Evolutionary conservation across 257 asterid genomes (phyloP), one percentile per base, ranked within the genome.

Genomic region (Coffea eugenioides): DNA sequence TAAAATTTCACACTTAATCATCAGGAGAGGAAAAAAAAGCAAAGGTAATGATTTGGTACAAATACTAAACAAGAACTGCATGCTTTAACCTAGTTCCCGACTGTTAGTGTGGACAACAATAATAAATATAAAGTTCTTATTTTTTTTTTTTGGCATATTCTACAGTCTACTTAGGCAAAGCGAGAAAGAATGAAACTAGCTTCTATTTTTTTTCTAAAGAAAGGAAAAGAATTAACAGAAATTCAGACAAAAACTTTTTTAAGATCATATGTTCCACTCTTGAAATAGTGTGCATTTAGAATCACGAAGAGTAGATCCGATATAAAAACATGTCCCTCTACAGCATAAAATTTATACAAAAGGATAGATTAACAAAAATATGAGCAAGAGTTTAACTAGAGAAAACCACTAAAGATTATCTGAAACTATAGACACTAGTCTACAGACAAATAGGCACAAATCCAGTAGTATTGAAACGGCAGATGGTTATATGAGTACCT

Each of bases 261-360:
- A 72, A 95, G 90, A 86, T 95, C 97, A 87, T 93, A 93, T 3
- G 99, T 95, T 83, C 98, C 98, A 87, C 99, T 88, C 83, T 92
- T 93, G 85, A 86, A 77, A 87, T 91, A 95, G 46, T 88, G 93
- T 84, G 98, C 84, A 89, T 93, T 89, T 36, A 98, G 99, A 80
- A 95, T 92, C 83, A 92, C 87, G 34, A 97, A 85, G 43, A 91
- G 86, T 76, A 93, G 88, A 81, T 95, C 95, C 4, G 86, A 59
- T 80, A 93, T 91, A 83, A 95, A 92, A 15, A 87, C 97, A 80
- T 98, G 99, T 36, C 98, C 99, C 98, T 93, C 98, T 94, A 91
- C 80, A 82, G 71, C 82, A 80, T 76, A 31, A 80, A 36, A 52
- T 39, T 14, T 3, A 34, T 16, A 9, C 16, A 52, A 13, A 14